These are phyloP conservation scores for Heritiera littoralis DNA, from an alignment of 345 rosid species.

Conservation along the genomic window DNA sequence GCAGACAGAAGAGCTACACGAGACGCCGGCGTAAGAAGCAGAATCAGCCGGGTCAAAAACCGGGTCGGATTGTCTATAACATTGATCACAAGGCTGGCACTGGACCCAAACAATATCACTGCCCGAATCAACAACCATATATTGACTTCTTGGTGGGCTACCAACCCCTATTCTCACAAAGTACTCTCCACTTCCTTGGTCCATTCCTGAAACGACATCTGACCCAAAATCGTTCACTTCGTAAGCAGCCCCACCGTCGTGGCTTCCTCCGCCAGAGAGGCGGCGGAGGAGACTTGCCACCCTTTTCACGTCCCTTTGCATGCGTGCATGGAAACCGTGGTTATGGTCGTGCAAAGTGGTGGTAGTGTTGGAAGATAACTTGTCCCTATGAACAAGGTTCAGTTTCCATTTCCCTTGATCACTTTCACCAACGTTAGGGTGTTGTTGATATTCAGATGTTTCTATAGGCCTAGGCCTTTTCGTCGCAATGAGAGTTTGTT, in stretches of 20 bases:
- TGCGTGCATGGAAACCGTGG: constrained; percentile 64
- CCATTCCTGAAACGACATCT: constrained; percentile 92
- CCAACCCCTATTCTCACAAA: constrained; percentile 93
- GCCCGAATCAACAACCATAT: constrained; percentile 91
- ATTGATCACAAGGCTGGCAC: constrained; percentile 86
- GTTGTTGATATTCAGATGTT: constrained; percentile 37
- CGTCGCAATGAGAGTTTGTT: constrained; percentile 34
- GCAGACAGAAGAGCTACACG: constrained; percentile 79
- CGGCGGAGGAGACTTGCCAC: constrained; percentile 56
- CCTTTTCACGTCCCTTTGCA: constrained; percentile 63
- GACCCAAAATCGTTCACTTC: constrained; percentile 65
- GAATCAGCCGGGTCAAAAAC: constrained; percentile 84
- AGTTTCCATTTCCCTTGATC: constrained; percentile 35
- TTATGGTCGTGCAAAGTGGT: constrained; percentile 33
- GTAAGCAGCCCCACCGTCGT: constrained; percentile 13
- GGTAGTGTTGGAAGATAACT: constrained; percentile 23
- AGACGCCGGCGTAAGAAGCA: constrained; percentile 67
- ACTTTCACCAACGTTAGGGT: constrained; percentile 15
- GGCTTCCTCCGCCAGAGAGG: constrained; percentile 29
- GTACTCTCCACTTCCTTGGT: constrained; percentile 95
- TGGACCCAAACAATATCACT: constrained; percentile 99
- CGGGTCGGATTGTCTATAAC: constrained; percentile 91
- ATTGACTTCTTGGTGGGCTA: constrained; percentile 79
- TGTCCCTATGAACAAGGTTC: constrained; percentile 71
- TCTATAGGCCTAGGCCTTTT: constrained; percentile 22